A percentile compares a stretch with the other conserved stretches of the same genome.
Evolutionary conservation across 148 eudicot species (phyloP).

Genomic region (Amaranthus hypochondriacus): DNA sequence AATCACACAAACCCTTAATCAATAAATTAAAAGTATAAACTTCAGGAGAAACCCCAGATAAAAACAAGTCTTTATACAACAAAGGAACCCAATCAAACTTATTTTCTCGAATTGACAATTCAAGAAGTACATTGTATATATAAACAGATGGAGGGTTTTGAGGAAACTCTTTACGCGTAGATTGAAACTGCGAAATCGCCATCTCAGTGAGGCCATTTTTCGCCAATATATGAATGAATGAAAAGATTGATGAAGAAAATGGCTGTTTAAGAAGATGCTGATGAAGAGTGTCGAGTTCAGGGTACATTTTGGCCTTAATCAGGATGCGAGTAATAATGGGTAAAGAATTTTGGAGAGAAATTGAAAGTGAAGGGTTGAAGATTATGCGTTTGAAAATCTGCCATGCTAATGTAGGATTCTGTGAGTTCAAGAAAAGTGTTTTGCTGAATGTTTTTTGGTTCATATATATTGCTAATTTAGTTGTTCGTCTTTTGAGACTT

Average conservation of each 20-base stretch:
- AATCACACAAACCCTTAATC: slow-evolving; percentile 63
- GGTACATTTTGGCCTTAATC: slow-evolving; percentile 57
- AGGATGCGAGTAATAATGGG: slow-evolving; percentile 50
- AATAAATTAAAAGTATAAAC: slow-evolving; percentile 78
- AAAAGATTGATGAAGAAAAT: slow-evolving; percentile 16
- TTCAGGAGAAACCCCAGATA: slow-evolving; percentile 53
- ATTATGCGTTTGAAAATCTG: slow-evolving; percentile 66
- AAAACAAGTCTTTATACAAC: slow-evolving; percentile 67
- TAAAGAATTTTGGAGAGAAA: slow-evolving; percentile 26
- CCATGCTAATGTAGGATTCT: slow-evolving; percentile 76
- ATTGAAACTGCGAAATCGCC: slow-evolving; percentile 63
- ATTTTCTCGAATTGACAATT: slow-evolving; percentile 31
- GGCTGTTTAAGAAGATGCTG: slow-evolving; percentile 37
- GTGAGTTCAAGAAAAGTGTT: slow-evolving; percentile 48
- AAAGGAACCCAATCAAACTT: slow-evolving; percentile 35
- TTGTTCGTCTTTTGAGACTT: background rate
- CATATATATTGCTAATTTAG: slow-evolving; percentile 9
- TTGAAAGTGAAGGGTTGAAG: slow-evolving; percentile 28
- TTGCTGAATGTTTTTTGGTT: slow-evolving; percentile 31
- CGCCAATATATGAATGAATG: slow-evolving; percentile 42
- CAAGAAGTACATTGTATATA: slow-evolving; percentile 60
- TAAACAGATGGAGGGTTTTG: slow-evolving; percentile 30
- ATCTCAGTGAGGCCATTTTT: slow-evolving; percentile 36
- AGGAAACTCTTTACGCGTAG: slow-evolving; percentile 43
- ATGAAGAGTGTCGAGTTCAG: slow-evolving; percentile 49